Evolutionary conservation across 345 rosid species (phyloP), one percentile per base, ranked within the genome.

Genomic region (Raphanus sativus): DNA sequence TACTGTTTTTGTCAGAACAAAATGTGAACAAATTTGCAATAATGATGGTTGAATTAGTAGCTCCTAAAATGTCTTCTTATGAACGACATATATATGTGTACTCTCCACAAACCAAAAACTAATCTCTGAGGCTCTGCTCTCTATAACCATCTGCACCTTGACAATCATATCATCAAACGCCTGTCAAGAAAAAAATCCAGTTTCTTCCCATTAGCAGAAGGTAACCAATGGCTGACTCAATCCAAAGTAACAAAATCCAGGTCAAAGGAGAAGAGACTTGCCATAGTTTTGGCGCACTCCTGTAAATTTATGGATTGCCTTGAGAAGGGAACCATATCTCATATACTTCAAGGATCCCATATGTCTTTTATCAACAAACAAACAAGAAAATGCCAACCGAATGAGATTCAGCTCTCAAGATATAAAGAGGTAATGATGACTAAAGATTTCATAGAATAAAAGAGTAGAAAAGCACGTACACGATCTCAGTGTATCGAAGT

Each of bases 401-500:
- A 75, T 68, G 65, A 75, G 65, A 36, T 70, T 65, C 6, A 30
- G 58, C 3, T 16, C 10, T 50, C 62, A 67, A 26, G 33, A 59
- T 71, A 67, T 34, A 7, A 56, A 29, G 59, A 2, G 36, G 59
- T 2, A 36, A 0, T 34, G 6, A n/a, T 21, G n/a, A n/a, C n/a
- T 5, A 48, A 4, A 2, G 50, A 73, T 2, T 15, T n/a, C 30
- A 30, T 4, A 68, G 58, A 60, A 54, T 21, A 1, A 67, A 55
- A 42, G 62, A 55, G 62, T 36, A 24, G 17, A 56, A 75, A 86
- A 86, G 56, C 25, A 84, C 91, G 65, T 75, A 92, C 97, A 87
- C 70, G 65, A 95, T 91, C 93, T 95, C 98, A 0, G 98, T 88
- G 64, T 91, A 95, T 69, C 88, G 89, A 64, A 93, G 83, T 86